Base-by-base conservation (phyloP, 1,284 basidiomycete genomes). In the Tilletia caries region DNA sequence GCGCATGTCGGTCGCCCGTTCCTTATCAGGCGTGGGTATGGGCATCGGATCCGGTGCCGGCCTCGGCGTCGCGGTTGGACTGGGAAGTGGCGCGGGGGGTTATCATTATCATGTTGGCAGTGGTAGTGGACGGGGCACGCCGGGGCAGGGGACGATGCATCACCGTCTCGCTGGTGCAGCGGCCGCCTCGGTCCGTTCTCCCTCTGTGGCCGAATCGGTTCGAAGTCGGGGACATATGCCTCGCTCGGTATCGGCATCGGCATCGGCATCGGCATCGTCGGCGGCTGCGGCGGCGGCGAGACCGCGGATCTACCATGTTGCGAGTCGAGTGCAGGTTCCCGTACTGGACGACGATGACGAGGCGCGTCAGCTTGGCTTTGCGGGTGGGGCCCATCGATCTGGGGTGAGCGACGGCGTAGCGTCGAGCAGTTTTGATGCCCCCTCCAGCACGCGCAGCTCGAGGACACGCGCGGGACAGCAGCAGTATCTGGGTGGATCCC, bases 221-320 rank as follows among this genome's bases (percentile, higher is more conserved):
- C 68, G 25, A 62, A 64, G 29, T 71, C 73, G 32, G 46, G 65
- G 6, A 33, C 62, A 23, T 48, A 66, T 3, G 50, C 67, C 23
- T 6, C 10, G 37, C 15, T 6, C 37, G 37, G 37, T 15, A n/a
- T n/a, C n/a, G n/a, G 37, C n/a, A n/a, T n/a, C n/a, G n/a, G n/a
- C n/a, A n/a, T n/a, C n/a, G n/a, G n/a, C n/a, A n/a, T 41, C 37
- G 1, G 10, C 37, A 6, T 41, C 37, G 15, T 41, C 37, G 1
- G 8, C 37, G 37, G 8, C 37, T 6, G 8, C 37, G 2, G 8
- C 15, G 37, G 37, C 37, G 88, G 87, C 0, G 86, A 92, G 91
- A 27, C 91, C 91, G 0, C 85, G 91, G 3, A 86, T 92, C 27
- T 88, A 88, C 71, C 91, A 92, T 79, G 88, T 89, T 0, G 90